Evolutionary conservation across 2,329 filamentous ascomycete species (phyloP).

Genomic region (Botrytis fabae): DNA sequence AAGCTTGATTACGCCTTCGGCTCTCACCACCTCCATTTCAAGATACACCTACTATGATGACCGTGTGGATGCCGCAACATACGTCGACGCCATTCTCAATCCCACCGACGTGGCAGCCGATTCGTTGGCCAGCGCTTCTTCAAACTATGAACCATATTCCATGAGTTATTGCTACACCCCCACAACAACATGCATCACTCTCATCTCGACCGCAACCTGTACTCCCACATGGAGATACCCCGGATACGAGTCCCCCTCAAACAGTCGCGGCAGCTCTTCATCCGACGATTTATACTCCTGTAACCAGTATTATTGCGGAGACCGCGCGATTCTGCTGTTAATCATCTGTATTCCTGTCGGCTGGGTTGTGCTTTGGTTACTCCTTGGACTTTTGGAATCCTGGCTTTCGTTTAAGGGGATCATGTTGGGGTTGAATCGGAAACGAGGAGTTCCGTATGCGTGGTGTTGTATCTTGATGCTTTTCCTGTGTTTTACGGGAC

Average conservation of each 20-base stretch:
- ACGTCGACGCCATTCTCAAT: background rate
- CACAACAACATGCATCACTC: background rate
- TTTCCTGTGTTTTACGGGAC: slow-evolving; percentile 30
- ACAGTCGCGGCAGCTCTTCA: background rate
- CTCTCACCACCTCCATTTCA: background rate
- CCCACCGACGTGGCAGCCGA: background rate
- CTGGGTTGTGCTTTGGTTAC: slow-evolving; percentile 26
- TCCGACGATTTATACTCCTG: slow-evolving; percentile 10
- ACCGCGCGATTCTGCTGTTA: slow-evolving; percentile 22
- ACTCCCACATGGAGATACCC: background rate
- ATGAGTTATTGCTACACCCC: background rate
- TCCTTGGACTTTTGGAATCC: slow-evolving; percentile 28
- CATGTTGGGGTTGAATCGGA: slow-evolving; percentile 31
- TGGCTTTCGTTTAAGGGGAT: slow-evolving; percentile 33
- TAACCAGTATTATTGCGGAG: slow-evolving; percentile 13
- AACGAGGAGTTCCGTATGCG: slow-evolving; percentile 30
- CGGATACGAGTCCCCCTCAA: background rate
- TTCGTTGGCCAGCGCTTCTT: background rate
- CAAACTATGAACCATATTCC: background rate
- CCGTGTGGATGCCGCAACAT: background rate
- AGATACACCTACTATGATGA: background rate
- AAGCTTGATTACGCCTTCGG: background rate
- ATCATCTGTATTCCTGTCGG: slow-evolving; percentile 16
- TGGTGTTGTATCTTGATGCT: slow-evolving; percentile 31
- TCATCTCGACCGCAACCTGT: background rate